Evolutionary conservation across 495 filamentous ascomycete genomes (phyloP), one percentile per base, ranked within the genome.

Genomic region (Penicillium waksmanii): DNA sequence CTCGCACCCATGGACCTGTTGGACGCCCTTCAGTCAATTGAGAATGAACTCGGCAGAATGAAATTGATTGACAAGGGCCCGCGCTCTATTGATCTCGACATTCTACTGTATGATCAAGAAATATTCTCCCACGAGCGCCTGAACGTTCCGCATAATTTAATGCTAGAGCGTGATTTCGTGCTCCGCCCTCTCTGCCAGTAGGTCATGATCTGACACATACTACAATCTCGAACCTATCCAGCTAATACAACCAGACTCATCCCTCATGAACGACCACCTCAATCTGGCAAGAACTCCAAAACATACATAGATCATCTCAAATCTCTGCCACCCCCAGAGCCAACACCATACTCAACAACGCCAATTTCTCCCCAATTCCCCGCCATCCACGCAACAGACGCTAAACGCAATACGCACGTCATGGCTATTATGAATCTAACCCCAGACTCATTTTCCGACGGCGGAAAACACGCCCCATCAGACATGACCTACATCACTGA

Each of bases 381-480:
- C 12, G 80, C 87, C 1, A 75, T 96, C 6, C 82, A 84, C 42
- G 80, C 89, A 21, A 83, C 88, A 34, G 80, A 85, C 58, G 77
- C 86, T 0, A 77, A 73, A 52, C 87, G 90, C 44, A 77, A 77
- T 46, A 97, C 93, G 2, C 84, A 86, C 54, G 74, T 97, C 42
- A 98, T 98, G 95, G 89, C 91, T 33, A 96, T 98, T 63, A 81
- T 97, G 52, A 98, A 98, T 76, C 79, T 96, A 57, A 97, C 94
- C 1, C 95, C 94, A 10, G 95, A 98, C 79, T 98, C 95, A 40
- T 98, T 98, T 80, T 97, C 93, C 12, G 93, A 97, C 64, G 95
- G 93, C 52, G 94, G 93, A 44, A 65, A 75, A 2, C 81, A 93
- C 74, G 67, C 70, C 50, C 55, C 77, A 23, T 62, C 66, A 11